Evolutionary conservation across 2,329 filamentous ascomycete genomes (phyloP), one percentile per base, ranked within the genome.

Genomic region (Ophiostoma sp.): DNA sequence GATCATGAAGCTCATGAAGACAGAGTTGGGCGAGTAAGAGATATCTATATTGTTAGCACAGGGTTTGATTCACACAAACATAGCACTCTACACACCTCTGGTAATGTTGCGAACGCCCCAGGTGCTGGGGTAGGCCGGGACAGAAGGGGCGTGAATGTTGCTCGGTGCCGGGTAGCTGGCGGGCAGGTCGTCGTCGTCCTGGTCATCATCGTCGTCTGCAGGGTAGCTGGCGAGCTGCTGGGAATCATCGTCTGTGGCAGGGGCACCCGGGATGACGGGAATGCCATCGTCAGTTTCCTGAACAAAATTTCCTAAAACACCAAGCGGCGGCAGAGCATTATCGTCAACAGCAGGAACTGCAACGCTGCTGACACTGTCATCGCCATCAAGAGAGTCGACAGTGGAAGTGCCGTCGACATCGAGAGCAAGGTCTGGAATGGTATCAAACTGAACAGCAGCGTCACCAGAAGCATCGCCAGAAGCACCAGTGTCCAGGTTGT

Each of bases 1-100:
- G n/a, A 75, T 73, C 20, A 68, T 2, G 23, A 75, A 75, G 2
- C 13, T 27, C n/a, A 73, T 33, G 1, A 67, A 3, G 33, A 74
- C 64, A 4, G 67, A 4, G 35, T 74, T 73, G 39, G 73, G 71
- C 2, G 33, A 4, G 68, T 74, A 74, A 2, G 44, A 41, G 54
- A 74, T 31, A 5, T 31, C 72, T 74, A 10, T 5, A 2, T 20
- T 31, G 48, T 71, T 62, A 69, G 44, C 31, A 52, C 15, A 20
- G 10, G 0, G 3, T 35, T 20, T 17, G 17, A 60, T 3, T 20
- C 13, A 64, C 39, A 36, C 10, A 17, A 27, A 5, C n/a, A 57
- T 13, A 6, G 10, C 3, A 11, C 5, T 57, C 4, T 11, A 48
- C 64, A 31, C n/a, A 71, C 71, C 41, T 69, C 69, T 70, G 17